Conservation (phyloP, 495 filamentous ascomycete genomes). For the Ramalina intermedia region DNA sequence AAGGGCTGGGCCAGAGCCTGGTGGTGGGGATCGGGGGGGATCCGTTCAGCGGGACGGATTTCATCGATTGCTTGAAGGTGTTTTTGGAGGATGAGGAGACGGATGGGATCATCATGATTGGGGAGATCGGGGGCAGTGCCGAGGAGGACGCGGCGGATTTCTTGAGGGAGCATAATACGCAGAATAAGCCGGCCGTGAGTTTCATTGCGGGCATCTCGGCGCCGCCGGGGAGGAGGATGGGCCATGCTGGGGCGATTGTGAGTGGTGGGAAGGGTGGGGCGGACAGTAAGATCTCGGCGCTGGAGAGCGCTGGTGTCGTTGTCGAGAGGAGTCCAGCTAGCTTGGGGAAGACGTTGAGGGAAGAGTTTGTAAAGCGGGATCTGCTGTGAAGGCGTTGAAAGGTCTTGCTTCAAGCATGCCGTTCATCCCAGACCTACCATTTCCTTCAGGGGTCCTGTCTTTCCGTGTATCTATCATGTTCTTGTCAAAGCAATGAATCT, state of each 20-base stretch:
- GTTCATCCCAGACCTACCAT: too few species aligned
- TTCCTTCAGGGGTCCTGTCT: too few species aligned
- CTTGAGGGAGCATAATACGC: constrained; percentile 76
- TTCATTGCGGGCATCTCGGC: constrained; percentile 99
- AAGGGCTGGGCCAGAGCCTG: constrained; percentile 90
- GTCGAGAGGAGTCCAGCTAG: constrained; percentile 89
- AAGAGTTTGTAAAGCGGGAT: constrained; percentile 91
- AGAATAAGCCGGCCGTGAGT: constrained; percentile 89
- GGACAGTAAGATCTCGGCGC: constrained; percentile 90
- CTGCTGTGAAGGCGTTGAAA: constrained; percentile 48
- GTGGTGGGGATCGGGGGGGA: constrained; percentile 98
- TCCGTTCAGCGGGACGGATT: constrained; percentile 97
- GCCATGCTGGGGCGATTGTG: constrained; percentile 95
- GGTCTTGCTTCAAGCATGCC: too few species aligned
- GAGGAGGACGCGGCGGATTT: constrained; percentile 98
- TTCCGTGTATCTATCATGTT: too few species aligned
- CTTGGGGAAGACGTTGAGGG: constrained; percentile 82
- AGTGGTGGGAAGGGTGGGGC: constrained; percentile 94
- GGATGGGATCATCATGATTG: constrained; percentile 99
- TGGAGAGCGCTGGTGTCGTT: constrained; percentile 85
- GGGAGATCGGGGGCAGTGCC: constrained; percentile 93
- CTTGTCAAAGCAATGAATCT: too few species aligned
- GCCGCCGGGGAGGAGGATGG: constrained; percentile 92
- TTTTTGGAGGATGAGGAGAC: constrained; percentile 95
- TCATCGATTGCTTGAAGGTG: constrained; percentile 96